Base-by-base conservation (phyloP, 2,329 filamentous ascomycete genomes). In the Talaromyces sp. region DNA sequence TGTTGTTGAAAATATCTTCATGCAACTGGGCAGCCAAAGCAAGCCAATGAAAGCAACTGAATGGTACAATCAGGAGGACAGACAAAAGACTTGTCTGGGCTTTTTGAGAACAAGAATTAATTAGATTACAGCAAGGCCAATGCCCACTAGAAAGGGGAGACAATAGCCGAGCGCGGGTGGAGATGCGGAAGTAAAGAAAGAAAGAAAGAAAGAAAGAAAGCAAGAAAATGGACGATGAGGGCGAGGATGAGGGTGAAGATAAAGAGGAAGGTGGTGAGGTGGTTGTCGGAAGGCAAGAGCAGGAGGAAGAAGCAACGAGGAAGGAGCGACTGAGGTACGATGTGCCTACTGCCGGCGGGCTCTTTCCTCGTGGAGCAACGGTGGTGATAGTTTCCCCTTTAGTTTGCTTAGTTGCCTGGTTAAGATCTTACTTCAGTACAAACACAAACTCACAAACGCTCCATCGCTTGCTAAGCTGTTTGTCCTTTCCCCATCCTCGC, bases 131-230 rank as follows among this genome's bases (percentile, higher is more conserved):
- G 22, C 15, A 29, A 43, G 56, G 56, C 38, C 56, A 43, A 59
- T 59, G 56, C 56, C 56, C 56, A 45, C 22, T 22, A 2, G 56
- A 45, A 59, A 40, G 38, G 27, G 36, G 56, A 45, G 56, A 59
- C 56, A 43, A 45, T 59, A 59, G 56, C 56, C 56, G 56, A 59
- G 22, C 19, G 56, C 19, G 22, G 56, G 56, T 59, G 56, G 56
- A 59, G 56, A 45, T 43, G 38, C 10, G 15, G 36, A 27, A 27
- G 27, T 13, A 17, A 58, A 36, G n/a, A n/a, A 58, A 19, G 19
- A n/a, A n/a, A n/a, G n/a, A n/a, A n/a, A n/a, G n/a, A n/a, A n/a
- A n/a, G 36, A 27, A 27, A 38, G 19, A 17, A 58, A 36, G n/a
- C 11, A 58, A 19, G 19, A 40, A 43, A n/a, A 22, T 17, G 36